Evolutionary conservation across 2,329 filamentous ascomycete genomes (phyloP).

Genomic region (Madurella mycetomatis): DNA sequence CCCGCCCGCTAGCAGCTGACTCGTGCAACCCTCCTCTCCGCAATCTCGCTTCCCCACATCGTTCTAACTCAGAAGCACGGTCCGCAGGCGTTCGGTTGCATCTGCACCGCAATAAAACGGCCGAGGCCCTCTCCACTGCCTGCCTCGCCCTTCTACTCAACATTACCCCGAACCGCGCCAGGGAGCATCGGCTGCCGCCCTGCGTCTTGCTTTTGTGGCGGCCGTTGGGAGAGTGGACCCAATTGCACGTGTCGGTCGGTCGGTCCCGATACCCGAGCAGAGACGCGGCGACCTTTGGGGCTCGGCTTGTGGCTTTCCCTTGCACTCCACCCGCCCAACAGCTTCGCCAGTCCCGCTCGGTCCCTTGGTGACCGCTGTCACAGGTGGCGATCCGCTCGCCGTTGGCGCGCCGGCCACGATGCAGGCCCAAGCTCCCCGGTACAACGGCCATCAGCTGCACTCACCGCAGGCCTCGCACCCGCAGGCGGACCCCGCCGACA

Average conservation of each 20-base stretch:
- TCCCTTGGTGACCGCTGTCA: neutral
- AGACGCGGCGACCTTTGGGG: neutral
- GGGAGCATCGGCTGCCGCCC: constrained; percentile 1
- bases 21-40: constrained; percentile 1
- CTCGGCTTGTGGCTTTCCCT: neutral
- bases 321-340: neutral
- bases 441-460: constrained; percentile 19
- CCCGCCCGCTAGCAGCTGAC: neutral
- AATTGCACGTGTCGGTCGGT: constrained; percentile 1
- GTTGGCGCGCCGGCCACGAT: constrained; percentile 23
- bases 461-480: constrained; percentile 20
- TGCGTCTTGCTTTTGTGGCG: neutral
- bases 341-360: neutral
- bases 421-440: constrained; percentile 22
- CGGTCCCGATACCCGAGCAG: constrained; percentile 4
- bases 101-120: constrained; percentile 17
- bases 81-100: neutral
- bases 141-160: constrained; percentile 37
- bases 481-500: constrained; percentile 39
- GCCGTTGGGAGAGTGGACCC: neutral
- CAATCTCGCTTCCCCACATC: constrained; percentile 16
- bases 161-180: constrained; percentile 37
- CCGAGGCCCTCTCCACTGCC: constrained; percentile 15
- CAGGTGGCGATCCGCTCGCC: constrained; percentile 3
- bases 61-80: neutral